Evolutionary conservation across 2,329 filamentous ascomycete genomes (phyloP), one percentile per base, ranked within the genome.

Genomic region (Nemania sp.): DNA sequence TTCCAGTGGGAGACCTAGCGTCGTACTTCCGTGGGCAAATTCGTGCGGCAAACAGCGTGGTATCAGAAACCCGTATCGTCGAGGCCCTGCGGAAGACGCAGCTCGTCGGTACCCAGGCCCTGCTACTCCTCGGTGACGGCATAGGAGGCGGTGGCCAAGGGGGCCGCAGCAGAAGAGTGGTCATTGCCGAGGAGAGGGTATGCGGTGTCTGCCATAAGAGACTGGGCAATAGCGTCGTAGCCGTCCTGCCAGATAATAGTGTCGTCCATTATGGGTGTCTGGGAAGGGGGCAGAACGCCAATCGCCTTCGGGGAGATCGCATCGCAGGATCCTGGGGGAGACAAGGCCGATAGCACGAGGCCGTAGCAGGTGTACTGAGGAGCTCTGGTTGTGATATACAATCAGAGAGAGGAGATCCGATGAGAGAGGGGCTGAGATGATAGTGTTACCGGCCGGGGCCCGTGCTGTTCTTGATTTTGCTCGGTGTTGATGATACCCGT

Each of bases 151-250:
- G 77, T 22, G 77, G 77, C 0, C 80, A 81, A 56, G 77, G 75
- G 41, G 81, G 80, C 9, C 75, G 78, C 47, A 83, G 80, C 62
- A 73, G 80, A 49, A 81, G 90, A 61, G 91, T 97, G 9, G 83
- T 91, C 17, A 86, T 99, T 46, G 84, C 82, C 8, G 93, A 99
- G 65, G 93, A 97, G 68, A 80, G 90, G 46, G 87, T 96, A 49
- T 99, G 94, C 70, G 86, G 89, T 11, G 90, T 96, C 14, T 99
- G 94, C 70, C 89, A 96, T 72, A 97, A 97, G 78, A 80, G 94
- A 61, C 82, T 99, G 61, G 93, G 92, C 1, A 88, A 91, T 1
- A 96, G 89, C 70, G 94, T 96, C 15, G 88, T 97, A 55, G 87
- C 92, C 34, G 92, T 97, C 11, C 81, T 94, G 72, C 90, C 92